Percentiles rank a stretch among this genome's conserved stretches.
These are phyloP conservation scores for Vitis hybrid DNA, from an alignment of 177 flowering plant species.

Conservation along the genomic window DNA sequence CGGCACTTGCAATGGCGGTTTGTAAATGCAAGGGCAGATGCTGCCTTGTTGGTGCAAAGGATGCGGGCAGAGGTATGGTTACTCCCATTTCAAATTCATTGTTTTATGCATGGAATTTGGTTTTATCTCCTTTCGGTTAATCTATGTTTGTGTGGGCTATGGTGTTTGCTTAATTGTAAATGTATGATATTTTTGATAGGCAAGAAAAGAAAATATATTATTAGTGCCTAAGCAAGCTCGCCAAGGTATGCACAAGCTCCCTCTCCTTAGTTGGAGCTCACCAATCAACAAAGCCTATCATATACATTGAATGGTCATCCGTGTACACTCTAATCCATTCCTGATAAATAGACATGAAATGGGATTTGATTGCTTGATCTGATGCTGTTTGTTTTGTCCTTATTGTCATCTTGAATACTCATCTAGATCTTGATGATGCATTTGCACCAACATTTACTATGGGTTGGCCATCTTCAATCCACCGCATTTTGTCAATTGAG, in stretches of 20 bases:
- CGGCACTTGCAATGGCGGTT: constrained; percentile 68
- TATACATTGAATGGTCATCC: too few relatives aligned
- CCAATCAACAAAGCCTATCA: too few relatives aligned
- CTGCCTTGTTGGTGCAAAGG: constrained; percentile 46
- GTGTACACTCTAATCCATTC: too few relatives aligned
- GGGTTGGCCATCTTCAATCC: not conserved
- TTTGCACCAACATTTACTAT: not conserved
- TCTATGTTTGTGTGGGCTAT: not conserved
- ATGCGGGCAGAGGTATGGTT: constrained; percentile 50
- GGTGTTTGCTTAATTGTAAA: not conserved
- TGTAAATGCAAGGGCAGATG: constrained; percentile 60
- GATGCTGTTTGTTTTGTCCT: not conserved
- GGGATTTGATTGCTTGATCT: too few relatives aligned
- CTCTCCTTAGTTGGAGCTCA: too few relatives aligned
- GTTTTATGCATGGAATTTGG: not conserved
- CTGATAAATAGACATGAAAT: too few relatives aligned
- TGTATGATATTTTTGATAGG: not conserved
- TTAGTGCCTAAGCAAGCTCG: too few relatives aligned
- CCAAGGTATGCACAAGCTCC: too few relatives aligned
- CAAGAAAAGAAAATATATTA: too few relatives aligned
- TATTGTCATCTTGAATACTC: not conserved
- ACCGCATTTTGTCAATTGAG: not conserved
- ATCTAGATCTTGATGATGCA: not conserved
- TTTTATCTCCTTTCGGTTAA: not conserved
- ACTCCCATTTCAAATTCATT: not conserved